phyloP scores from a whole-genome alignment of 352 stramenopile genomes.

The Globisporangium spiculum region DNA sequence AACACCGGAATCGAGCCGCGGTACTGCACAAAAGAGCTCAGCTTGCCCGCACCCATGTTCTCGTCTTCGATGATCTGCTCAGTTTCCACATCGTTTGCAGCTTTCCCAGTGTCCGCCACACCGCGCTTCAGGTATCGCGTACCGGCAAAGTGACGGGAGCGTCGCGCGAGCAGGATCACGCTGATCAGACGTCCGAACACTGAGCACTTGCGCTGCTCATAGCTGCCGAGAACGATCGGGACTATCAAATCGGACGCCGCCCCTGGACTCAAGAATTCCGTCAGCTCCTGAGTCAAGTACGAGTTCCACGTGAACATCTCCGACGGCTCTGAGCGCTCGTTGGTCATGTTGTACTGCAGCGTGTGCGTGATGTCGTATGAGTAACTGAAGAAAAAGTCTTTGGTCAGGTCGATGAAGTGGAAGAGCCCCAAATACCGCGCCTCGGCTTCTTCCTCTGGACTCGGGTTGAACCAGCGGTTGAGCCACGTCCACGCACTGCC shows the following conservation, averaged over 20 bases:
- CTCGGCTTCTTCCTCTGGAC: constrained; percentile 78
- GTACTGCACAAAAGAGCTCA: constrained; percentile 97
- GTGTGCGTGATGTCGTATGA: constrained; percentile 98
- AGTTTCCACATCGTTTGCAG: constrained; percentile 99
- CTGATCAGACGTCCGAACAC: constrained; percentile 95
- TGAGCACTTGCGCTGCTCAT: constrained; percentile 95
- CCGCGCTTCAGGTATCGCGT: constrained; percentile 98
- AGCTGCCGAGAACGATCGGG: constrained; percentile 92
- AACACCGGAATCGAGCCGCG: constrained; percentile 99
- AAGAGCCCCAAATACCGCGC: constrained; percentile 95
- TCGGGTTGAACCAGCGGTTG: constrained; percentile 84
- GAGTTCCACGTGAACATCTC: constrained; percentile 98
- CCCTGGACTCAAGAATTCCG: constrained; percentile 73
- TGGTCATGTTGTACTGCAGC: constrained; percentile 97
- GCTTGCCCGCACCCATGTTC: constrained; percentile 88
- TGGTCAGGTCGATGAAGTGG: constrained; percentile 98
- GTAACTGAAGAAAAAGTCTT: constrained; percentile 99
- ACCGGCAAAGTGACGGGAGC: constrained; percentile 98
- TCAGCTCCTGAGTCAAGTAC: constrained; percentile 94
- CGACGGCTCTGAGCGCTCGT: constrained; percentile 68
- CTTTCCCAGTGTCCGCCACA: constrained; percentile 97
- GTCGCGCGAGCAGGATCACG: constrained; percentile 94
- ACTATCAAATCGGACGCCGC: constrained; percentile 89
- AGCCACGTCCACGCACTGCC: constrained; percentile 60
- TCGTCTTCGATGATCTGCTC: constrained; percentile 95